Conservation (phyloP, 2,329 filamentous ascomycete genomes). For the Lachnum nothofagi region DNA sequence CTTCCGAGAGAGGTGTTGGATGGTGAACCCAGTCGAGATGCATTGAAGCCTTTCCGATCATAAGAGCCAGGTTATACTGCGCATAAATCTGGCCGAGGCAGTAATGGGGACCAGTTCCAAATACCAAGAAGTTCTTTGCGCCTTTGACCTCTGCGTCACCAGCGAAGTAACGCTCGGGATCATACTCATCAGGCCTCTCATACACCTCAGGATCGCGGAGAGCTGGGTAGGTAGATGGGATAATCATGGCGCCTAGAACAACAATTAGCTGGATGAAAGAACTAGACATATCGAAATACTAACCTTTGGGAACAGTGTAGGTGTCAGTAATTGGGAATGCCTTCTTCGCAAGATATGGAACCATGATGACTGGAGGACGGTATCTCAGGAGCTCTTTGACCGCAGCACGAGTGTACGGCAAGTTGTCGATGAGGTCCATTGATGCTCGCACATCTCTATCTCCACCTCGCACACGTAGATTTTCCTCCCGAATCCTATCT, state of each 20-base stretch:
- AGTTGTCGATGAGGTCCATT: constrained; percentile 81
- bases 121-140: constrained; percentile 93
- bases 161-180: constrained; percentile 85
- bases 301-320: constrained; percentile 89
- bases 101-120: constrained; percentile 93
- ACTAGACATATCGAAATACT: constrained; percentile 19
- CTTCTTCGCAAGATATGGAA: constrained; percentile 93
- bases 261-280: constrained; percentile 13
- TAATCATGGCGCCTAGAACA: constrained; percentile 72
- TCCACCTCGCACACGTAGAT: constrained; percentile 69
- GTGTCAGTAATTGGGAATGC: constrained; percentile 80
- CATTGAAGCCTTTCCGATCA: constrained; percentile 86
- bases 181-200: constrained; percentile 78
- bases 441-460: constrained; percentile 64
- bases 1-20: constrained; percentile 75
- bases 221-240: constrained; percentile 84
- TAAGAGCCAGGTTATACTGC: constrained; percentile 78
- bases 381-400: constrained; percentile 89
- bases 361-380: constrained; percentile 94
- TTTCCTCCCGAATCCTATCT: constrained; percentile 87
- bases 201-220: constrained; percentile 92
- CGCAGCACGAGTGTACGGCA: constrained; percentile 86
- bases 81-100: constrained; percentile 93
- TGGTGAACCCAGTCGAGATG: constrained; percentile 87
- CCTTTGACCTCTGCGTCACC: constrained; percentile 76